These are phyloP conservation scores for Ophiosphaerella narmari DNA, from an alignment of 2,329 filamentous ascomycete species.

Conservation along the genomic window DNA sequence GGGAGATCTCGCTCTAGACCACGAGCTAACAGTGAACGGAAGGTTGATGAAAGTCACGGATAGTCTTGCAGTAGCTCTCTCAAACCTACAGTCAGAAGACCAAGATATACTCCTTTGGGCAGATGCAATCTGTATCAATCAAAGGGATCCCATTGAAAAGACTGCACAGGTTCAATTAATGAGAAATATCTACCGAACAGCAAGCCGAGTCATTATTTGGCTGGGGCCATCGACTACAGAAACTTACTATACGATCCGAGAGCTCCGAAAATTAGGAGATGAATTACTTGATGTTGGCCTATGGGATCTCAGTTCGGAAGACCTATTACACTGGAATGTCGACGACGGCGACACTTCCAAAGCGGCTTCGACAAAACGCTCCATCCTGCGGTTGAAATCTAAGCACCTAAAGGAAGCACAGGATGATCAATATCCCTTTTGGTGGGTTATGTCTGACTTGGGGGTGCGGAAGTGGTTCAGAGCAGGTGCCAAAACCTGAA, in stretches of 20 bases:
- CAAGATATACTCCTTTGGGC: slow-evolving; percentile 9
- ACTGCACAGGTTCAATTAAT: slow-evolving; percentile 14
- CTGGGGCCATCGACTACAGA: slow-evolving; percentile 8
- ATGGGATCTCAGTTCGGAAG: neutral
- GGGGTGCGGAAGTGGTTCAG: slow-evolving; percentile 11
- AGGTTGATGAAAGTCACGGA: slow-evolving; percentile 4
- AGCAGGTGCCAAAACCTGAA: neutral
- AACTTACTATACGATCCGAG: slow-evolving; percentile 2
- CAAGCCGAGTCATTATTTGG: slow-evolving; percentile 8
- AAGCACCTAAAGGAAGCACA: neutral
- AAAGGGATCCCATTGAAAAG: slow-evolving; percentile 5
- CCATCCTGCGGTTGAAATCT: neutral
- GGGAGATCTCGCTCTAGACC: neutral
- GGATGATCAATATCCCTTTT: slow-evolving; percentile 9
- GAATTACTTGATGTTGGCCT: slow-evolving; percentile 2
- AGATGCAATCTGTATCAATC: slow-evolving; percentile 12
- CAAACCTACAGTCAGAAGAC: neutral
- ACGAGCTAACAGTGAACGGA: slow-evolving; percentile 2
- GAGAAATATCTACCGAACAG: slow-evolving; percentile 9
- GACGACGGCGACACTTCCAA: neutral
- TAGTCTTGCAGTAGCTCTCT: slow-evolving; percentile 6
- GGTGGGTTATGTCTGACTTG: slow-evolving; percentile 12
- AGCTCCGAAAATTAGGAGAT: slow-evolving; percentile 5
- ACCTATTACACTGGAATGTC: slow-evolving; percentile 2
- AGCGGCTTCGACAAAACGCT: neutral